Evolutionary conservation across 257 asterid genomes (phyloP).

Genomic region (Solanum chaucha): DNA sequence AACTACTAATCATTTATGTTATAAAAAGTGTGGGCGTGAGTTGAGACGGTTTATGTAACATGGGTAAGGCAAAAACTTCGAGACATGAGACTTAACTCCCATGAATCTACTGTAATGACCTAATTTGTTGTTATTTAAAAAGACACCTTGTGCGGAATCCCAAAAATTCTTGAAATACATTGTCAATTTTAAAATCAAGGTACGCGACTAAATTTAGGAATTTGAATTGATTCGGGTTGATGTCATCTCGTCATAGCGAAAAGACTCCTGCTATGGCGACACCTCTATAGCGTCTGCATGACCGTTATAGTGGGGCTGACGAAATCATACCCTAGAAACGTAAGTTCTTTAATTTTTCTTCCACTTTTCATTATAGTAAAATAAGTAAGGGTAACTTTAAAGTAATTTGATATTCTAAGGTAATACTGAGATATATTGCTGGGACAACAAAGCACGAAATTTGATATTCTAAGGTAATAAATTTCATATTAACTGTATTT

Average conservation of each 20-base stretch:
- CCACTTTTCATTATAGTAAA: neutral
- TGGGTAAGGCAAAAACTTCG: fast-evolving
- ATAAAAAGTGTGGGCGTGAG: neutral
- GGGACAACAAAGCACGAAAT: too few species aligned
- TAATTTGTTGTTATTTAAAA: too few species aligned
- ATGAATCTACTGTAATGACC: too few species aligned
- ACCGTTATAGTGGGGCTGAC: neutral
- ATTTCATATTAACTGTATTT: too few species aligned
- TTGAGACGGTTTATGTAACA: neutral
- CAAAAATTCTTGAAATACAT: neutral
- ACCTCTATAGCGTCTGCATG: neutral
- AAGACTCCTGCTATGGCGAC: neutral
- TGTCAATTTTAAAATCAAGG: neutral
- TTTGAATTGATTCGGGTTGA: fast-evolving
- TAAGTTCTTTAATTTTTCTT: neutral
- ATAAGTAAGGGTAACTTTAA: too few species aligned
- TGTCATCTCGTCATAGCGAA: fast-evolving
- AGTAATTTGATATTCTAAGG: too few species aligned
- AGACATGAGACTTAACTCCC: too few species aligned
- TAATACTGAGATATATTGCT: too few species aligned
- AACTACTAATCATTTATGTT: too few species aligned
- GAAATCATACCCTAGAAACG: neutral
- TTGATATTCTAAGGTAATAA: too few species aligned
- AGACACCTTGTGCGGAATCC: neutral
- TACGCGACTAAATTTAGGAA: too few species aligned